These are phyloP conservation scores for Lophiotrema nucula DNA, from an alignment of 495 filamentous ascomycete genomes.

Conservation along the genomic window DNA sequence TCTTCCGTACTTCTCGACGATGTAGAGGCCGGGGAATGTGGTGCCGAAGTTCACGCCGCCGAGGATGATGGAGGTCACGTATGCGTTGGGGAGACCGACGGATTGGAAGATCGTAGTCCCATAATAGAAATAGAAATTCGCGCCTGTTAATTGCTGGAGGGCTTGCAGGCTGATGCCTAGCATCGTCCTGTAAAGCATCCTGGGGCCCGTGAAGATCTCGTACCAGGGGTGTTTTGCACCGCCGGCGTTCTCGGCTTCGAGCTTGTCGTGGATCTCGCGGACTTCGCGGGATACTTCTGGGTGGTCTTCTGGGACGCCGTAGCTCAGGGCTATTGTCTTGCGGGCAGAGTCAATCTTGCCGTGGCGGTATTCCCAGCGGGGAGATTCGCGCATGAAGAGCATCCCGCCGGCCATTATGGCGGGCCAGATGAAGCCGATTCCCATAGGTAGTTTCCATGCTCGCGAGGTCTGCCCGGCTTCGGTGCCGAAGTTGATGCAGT, in stretches of 20 bases:
- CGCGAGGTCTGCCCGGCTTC: constrained; percentile 52
- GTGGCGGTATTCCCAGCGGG: constrained; percentile 42
- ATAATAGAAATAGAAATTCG: constrained; percentile 53
- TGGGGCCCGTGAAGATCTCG: constrained; percentile 33
- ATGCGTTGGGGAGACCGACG: constrained; percentile 36
- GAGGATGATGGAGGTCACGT: constrained; percentile 40
- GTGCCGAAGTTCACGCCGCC: constrained; percentile 40
- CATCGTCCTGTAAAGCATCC: constrained; percentile 30
- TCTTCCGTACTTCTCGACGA: constrained; percentile 43
- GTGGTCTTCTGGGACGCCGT: constrained; percentile 65
- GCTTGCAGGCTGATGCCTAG: constrained; percentile 32
- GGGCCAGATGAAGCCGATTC: constrained; percentile 74
- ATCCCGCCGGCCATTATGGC: constrained; percentile 65
- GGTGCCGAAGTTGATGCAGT: constrained; percentile 80
- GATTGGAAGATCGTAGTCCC: constrained; percentile 40
- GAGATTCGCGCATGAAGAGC: constrained; percentile 39
- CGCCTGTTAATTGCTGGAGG: constrained; percentile 44
- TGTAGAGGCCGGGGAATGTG: constrained; percentile 41
- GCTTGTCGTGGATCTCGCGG: constrained; percentile 51
- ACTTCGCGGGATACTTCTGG: constrained; percentile 67
- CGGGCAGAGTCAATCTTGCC: constrained; percentile 53
- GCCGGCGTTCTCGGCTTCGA: constrained; percentile 31
- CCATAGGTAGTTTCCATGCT: constrained; percentile 80
- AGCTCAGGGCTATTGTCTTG: constrained; percentile 65
- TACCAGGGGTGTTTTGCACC: constrained; percentile 20